Conservation (phyloP, 768 basidiomycete species). For the Lactifluus volemus region DNA sequence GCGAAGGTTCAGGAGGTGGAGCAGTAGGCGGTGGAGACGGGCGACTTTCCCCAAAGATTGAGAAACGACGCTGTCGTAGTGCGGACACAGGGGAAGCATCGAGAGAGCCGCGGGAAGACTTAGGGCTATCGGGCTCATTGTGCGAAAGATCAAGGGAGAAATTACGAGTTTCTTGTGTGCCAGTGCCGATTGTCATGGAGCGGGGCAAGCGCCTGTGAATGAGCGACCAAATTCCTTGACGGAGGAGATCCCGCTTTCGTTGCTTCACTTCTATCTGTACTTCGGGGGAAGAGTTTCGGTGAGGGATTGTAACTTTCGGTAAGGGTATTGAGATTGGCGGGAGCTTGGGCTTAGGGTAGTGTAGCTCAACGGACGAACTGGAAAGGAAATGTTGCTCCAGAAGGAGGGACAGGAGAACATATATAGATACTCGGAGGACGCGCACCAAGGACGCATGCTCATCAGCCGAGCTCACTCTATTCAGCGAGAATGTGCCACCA, state of each 20-base stretch:
- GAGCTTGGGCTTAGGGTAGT: slow-evolving; percentile 31
- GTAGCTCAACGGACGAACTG: slow-evolving; percentile 42
- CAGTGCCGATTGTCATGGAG: slow-evolving; percentile 21
- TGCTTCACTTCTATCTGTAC: slow-evolving; percentile 13
- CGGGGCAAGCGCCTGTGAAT: slow-evolving; percentile 30
- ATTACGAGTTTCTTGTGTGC: slow-evolving; percentile 24
- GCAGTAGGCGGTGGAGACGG: background rate
- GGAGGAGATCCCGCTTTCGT: slow-evolving; percentile 20
- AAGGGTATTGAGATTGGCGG: slow-evolving; percentile 8
- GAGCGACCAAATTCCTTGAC: slow-evolving; percentile 29
- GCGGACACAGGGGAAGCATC: slow-evolving; percentile 23
- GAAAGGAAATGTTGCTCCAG: slow-evolving; percentile 52
- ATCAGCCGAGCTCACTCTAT: slow-evolving; percentile 33
- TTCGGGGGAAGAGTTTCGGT: slow-evolving; percentile 17
- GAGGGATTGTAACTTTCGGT: background rate
- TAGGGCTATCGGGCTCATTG: slow-evolving; percentile 12
- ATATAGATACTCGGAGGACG: slow-evolving; percentile 44
- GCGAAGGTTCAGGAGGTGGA: background rate
- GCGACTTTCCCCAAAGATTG: slow-evolving; percentile 16
- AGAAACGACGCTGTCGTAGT: slow-evolving; percentile 15
- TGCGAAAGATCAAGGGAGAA: slow-evolving; percentile 35
- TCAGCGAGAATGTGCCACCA: slow-evolving; percentile 55
- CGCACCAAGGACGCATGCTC: slow-evolving; percentile 39
- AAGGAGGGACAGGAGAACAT: slow-evolving; percentile 46
- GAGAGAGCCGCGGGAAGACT: slow-evolving; percentile 21